Percentiles rank a stretch among this genome's conserved stretches.
phyloP scores from a whole-genome alignment of 176 grass and related monocot genomes.

The Melocanna baccifera region DNA sequence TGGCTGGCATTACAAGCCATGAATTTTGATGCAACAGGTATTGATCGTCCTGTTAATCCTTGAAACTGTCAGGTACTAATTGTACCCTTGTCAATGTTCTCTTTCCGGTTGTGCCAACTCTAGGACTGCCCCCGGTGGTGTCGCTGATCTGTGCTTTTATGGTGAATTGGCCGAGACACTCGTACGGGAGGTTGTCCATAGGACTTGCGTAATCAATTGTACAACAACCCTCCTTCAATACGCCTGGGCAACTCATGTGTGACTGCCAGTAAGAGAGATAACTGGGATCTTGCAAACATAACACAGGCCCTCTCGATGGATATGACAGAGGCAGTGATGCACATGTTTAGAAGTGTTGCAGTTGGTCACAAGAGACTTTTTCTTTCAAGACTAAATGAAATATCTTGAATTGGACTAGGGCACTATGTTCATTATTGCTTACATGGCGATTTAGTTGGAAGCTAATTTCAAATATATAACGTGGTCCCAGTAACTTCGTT shows the following conservation, averaged over 20 bases:
- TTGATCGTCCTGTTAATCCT: background rate
- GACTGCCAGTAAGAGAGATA: background rate
- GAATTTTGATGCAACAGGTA: background rate
- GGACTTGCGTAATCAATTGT: background rate
- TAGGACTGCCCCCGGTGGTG: background rate
- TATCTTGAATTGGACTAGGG: background rate
- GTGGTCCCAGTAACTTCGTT: background rate
- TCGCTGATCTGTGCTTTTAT: background rate
- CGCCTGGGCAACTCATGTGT: background rate
- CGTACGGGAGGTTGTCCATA: background rate
- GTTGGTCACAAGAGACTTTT: background rate
- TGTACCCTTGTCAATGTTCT: background rate
- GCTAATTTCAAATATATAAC: background rate
- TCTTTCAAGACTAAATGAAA: background rate
- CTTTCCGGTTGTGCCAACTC: background rate
- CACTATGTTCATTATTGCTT: background rate
- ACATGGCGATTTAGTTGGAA: background rate
- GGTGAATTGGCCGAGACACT: background rate
- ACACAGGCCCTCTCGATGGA: background rate
- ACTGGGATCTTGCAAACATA: slow-evolving; percentile 6
- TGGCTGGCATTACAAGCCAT: background rate
- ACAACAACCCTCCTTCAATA: slow-evolving; percentile 18
- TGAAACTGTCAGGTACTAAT: background rate
- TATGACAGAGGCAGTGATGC: background rate
- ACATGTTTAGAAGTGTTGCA: background rate